phyloP scores from a whole-genome alignment of 139 green algal genomes.

The Edaphochlamys debaryana region DNA sequence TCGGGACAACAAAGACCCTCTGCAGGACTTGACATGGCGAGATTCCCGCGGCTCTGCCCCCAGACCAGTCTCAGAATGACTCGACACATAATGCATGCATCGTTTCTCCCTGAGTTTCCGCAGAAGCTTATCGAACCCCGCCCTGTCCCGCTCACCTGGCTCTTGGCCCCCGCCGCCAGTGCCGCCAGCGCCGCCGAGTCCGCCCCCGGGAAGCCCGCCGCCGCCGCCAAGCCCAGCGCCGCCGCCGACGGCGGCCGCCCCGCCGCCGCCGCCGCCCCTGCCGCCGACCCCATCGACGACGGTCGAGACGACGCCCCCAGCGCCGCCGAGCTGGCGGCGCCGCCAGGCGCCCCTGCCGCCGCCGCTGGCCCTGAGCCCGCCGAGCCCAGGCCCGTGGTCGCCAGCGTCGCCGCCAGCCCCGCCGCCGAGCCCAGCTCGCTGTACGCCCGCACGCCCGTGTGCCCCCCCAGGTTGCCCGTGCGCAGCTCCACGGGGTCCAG shows the following conservation, averaged over 20 bases:
- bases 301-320: neutral
- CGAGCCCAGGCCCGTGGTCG: neutral
- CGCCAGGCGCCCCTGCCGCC: neutral
- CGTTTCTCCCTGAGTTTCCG: too few relatives aligned
- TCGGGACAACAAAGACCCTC: too few relatives aligned
- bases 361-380: too few relatives aligned
- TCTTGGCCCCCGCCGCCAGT: conserved; percentile 7
- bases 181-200: neutral
- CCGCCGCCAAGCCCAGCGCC: too few relatives aligned
- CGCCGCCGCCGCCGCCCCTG: neutral
- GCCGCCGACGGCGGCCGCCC: too few relatives aligned
- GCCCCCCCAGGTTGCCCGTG: conserved; percentile 35
- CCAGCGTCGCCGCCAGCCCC: neutral
- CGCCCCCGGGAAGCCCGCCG: too few relatives aligned
- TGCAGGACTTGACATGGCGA: too few relatives aligned
- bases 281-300: neutral
- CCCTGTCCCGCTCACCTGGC: neutral
- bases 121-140: too few relatives aligned
- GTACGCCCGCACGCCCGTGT: conserved; percentile 36
- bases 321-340: neutral
- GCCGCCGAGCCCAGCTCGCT: neutral
- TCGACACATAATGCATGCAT: too few relatives aligned
- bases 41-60: too few relatives aligned
- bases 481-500: conserved; percentile 35
- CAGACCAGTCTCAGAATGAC: too few relatives aligned